Conservation (phyloP, 2,329 filamentous ascomycete species). For the Diplodia intermedia region DNA sequence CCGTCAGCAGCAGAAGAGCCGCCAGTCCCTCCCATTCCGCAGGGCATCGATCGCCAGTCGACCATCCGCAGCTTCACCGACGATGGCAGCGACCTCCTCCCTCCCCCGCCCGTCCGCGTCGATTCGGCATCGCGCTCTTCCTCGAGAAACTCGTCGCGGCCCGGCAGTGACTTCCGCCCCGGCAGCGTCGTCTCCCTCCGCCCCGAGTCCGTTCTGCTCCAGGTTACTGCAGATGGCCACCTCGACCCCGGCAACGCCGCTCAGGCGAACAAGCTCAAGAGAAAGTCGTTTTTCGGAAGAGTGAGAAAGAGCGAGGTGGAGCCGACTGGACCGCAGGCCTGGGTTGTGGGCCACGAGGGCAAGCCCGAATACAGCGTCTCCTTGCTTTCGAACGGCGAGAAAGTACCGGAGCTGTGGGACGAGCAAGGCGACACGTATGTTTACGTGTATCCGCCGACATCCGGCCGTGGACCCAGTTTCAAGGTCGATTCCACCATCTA, state of each 20-base stretch:
- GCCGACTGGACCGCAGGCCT: slow-evolving; percentile 54
- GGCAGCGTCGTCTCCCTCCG: slow-evolving; percentile 22
- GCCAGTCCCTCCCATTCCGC: slow-evolving; percentile 29
- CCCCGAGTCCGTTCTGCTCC: slow-evolving; percentile 28
- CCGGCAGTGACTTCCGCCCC: slow-evolving; percentile 13
- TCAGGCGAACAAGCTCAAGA: slow-evolving; percentile 42
- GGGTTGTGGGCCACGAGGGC: slow-evolving; percentile 65
- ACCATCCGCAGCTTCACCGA: slow-evolving; percentile 18
- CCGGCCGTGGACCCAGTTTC: slow-evolving; percentile 65
- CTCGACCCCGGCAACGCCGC: slow-evolving; percentile 28
- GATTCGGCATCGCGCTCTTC: slow-evolving; percentile 29
- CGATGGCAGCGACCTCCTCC: slow-evolving; percentile 29
- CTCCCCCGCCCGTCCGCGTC: slow-evolving; percentile 26
- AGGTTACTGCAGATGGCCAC: slow-evolving; percentile 28
- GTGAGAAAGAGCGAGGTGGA: slow-evolving; percentile 39
- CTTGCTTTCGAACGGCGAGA: slow-evolving; percentile 58
- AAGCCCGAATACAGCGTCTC: slow-evolving; percentile 63
- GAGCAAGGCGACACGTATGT: slow-evolving; percentile 67
- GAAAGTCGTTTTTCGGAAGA: slow-evolving; percentile 45
- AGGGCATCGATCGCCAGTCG: slow-evolving; percentile 20
- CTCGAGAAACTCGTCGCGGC: slow-evolving; percentile 25
- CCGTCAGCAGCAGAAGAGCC: slow-evolving; percentile 12
- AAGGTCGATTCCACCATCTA: slow-evolving; percentile 66
- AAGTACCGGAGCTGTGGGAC: slow-evolving; percentile 67
- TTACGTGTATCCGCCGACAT: slow-evolving; percentile 66